These are phyloP conservation scores for Talaromyces sp. DNA, from an alignment of 2,329 filamentous ascomycete genomes.

Conservation along the genomic window DNA sequence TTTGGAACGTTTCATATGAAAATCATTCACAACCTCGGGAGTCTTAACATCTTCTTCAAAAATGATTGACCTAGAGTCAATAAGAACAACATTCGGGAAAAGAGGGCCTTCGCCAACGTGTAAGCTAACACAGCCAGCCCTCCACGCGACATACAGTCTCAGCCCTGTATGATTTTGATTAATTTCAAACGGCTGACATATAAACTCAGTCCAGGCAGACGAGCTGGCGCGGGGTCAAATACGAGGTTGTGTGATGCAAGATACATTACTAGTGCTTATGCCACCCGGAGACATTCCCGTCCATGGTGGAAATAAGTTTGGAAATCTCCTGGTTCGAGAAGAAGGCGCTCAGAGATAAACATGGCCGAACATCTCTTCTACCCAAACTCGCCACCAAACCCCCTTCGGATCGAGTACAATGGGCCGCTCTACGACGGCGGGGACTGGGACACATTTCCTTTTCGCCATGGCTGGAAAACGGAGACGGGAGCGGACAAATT, in stretches of 20 bases:
- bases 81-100: not conserved
- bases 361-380: conserved; percentile 14
- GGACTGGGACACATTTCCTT: conserved; percentile 1
- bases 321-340: too few species aligned
- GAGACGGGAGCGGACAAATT: not conserved
- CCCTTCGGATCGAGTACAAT: not conserved
- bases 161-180: not conserved
- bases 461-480: not conserved
- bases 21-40: not conserved
- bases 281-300: too few species aligned
- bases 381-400: not conserved
- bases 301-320: too few species aligned
- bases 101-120: not conserved
- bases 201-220: not conserved
- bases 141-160: not conserved
- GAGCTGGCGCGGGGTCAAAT: not conserved
- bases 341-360: not conserved
- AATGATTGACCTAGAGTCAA: not conserved
- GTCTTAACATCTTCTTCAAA: not conserved
- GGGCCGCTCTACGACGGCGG: conserved; percentile 1
- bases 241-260: not conserved
- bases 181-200: not conserved
- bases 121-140: not conserved
- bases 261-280: not conserved
- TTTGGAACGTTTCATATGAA: too few species aligned